phyloP scores from a whole-genome alignment of 208 protist genomes.

The Leishmania lainsoni region DNA sequence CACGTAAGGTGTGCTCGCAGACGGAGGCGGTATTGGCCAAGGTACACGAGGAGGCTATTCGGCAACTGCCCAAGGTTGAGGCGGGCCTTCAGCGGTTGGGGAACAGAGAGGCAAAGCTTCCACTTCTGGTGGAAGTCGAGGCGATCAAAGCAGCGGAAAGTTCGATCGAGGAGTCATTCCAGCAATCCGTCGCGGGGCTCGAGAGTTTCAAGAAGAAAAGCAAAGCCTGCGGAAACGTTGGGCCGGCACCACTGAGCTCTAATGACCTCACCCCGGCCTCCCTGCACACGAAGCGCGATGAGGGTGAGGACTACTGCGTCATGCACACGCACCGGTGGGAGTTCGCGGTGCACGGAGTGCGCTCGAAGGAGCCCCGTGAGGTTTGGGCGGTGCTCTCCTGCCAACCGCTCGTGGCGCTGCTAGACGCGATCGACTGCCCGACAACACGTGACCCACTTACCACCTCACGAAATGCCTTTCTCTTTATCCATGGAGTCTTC shows the following conservation, averaged over 20 bases:
- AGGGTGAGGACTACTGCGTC: constrained; percentile 69
- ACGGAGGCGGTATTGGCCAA: constrained; percentile 51
- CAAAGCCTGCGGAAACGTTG: background rate
- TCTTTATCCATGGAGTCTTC: constrained; percentile 84
- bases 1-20: constrained; percentile 51
- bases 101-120: constrained; percentile 38
- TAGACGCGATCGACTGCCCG: constrained; percentile 71
- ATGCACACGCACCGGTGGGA: constrained; percentile 81
- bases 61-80: constrained; percentile 51
- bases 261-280: constrained; percentile 37
- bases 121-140: constrained; percentile 63
- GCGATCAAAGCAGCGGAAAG: constrained; percentile 37
- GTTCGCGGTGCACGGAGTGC: constrained; percentile 51
- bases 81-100: constrained; percentile 33
- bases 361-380: constrained; percentile 43
- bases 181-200: constrained; percentile 16
- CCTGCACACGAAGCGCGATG: constrained; percentile 42
- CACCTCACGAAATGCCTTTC: constrained; percentile 59
- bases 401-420: constrained; percentile 65
- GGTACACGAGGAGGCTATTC: constrained; percentile 50
- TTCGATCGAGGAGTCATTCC: constrained; percentile 39
- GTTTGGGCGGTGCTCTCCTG: constrained; percentile 79
- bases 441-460: constrained; percentile 23
- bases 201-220: constrained; percentile 32
- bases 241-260: background rate